Conservation (phyloP, 306 rosid species). For the Phaseolus lunatus region DNA sequence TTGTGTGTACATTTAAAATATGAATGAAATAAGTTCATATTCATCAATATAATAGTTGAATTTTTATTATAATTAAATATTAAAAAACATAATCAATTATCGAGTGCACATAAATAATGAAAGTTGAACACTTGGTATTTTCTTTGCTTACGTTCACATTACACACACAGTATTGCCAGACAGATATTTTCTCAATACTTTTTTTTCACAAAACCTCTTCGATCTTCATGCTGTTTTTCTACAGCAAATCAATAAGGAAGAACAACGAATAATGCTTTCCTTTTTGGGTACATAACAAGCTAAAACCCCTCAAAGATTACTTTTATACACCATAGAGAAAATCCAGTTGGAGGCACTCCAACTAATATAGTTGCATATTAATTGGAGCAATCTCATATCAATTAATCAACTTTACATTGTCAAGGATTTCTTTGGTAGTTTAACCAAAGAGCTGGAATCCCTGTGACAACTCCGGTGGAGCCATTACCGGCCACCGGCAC, state of each 20-base stretch:
- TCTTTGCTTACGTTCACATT: background rate
- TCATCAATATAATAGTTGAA: no score
- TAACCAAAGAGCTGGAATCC: conserved; percentile 70
- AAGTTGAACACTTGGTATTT: background rate
- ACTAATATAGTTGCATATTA: no score
- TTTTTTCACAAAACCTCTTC: background rate
- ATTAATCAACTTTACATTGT: background rate
- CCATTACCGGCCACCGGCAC: conserved; percentile 33
- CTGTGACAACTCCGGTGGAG: conserved; percentile 53
- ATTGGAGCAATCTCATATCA: no score
- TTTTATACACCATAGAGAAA: background rate
- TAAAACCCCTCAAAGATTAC: background rate
- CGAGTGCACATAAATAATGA: background rate
- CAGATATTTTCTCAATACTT: background rate
- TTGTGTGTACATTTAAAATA: no score
- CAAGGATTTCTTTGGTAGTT: conserved; percentile 32
- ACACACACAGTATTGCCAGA: background rate
- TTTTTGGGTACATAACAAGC: background rate
- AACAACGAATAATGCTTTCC: background rate
- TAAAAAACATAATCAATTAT: background rate
- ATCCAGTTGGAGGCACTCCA: no score
- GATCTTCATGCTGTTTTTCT: background rate
- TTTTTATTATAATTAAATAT: background rate
- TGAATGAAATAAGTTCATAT: no score
- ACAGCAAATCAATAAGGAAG: background rate